These are phyloP conservation scores for Metschnikowia anglica DNA, from an alignment of 805 yeast species.

Conservation along the genomic window DNA sequence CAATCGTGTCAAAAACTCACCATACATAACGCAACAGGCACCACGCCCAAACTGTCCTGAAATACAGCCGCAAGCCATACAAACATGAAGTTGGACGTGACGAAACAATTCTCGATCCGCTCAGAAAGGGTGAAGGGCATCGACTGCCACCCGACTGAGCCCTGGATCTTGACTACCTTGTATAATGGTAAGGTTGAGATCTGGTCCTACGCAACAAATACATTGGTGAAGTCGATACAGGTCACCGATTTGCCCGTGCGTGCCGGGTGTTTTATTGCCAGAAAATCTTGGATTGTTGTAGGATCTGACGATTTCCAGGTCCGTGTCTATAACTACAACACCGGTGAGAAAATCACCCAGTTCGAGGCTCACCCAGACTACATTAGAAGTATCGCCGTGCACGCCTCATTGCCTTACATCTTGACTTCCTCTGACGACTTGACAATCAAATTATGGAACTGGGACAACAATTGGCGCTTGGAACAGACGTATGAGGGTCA, in stretches of 20 bases:
- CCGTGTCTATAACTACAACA: slow-evolving; percentile 91
- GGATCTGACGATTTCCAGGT: slow-evolving; percentile 96
- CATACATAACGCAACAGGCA: too few relatives aligned
- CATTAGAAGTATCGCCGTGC: slow-evolving; percentile 89
- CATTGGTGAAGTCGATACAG: slow-evolving; percentile 84
- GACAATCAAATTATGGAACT: slow-evolving; percentile 91
- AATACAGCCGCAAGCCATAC: slow-evolving; percentile 1
- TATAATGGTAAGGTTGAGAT: slow-evolving; percentile 89
- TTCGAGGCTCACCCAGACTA: slow-evolving; percentile 99
- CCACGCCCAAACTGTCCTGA: not conserved
- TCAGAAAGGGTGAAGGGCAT: slow-evolving; percentile 97
- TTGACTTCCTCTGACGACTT: slow-evolving; percentile 90
- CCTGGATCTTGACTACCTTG: slow-evolving; percentile 91
- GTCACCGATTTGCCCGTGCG: slow-evolving; percentile 96
- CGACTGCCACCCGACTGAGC: slow-evolving; percentile 97
- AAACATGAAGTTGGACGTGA: slow-evolving; percentile 42
- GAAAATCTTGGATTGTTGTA: slow-evolving; percentile 95
- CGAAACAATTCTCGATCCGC: slow-evolving; percentile 84
- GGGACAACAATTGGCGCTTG: slow-evolving; percentile 91
- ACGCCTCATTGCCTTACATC: slow-evolving; percentile 87
- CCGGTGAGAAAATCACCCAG: slow-evolving; percentile 91
- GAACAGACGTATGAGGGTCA: slow-evolving; percentile 95
- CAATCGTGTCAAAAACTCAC: slow-evolving; percentile 15
- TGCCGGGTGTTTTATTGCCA: slow-evolving; percentile 90
- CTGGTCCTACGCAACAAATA: slow-evolving; percentile 87